Conservation (phyloP, 805 yeast genomes). For the Pichia eremophila region DNA sequence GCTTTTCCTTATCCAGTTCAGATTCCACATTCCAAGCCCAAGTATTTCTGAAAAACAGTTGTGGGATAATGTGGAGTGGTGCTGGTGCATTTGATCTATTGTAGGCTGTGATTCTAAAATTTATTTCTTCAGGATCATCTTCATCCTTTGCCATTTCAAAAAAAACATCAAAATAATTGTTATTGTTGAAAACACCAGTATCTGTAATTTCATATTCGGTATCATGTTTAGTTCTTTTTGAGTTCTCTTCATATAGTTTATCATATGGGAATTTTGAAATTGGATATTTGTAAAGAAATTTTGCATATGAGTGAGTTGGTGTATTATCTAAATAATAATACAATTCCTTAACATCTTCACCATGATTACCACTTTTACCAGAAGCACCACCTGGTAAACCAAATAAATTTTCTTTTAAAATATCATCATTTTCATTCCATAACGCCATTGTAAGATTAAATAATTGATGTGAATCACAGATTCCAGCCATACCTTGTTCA, state of each 20-base stretch:
- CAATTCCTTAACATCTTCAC: slow-evolving; percentile 86
- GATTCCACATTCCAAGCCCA: slow-evolving; percentile 84
- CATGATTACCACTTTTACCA: slow-evolving; percentile 65
- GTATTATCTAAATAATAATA: slow-evolving; percentile 84
- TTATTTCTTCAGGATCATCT: slow-evolving; percentile 69
- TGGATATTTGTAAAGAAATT: slow-evolving; percentile 88
- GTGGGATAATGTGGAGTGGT: slow-evolving; percentile 83
- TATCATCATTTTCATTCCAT: slow-evolving; percentile 85
- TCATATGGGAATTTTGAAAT: slow-evolving; percentile 76
- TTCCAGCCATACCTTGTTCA: slow-evolving; percentile 90
- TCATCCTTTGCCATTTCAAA: slow-evolving; percentile 86
- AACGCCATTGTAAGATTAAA: slow-evolving; percentile 72
- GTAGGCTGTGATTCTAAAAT: slow-evolving; percentile 79
- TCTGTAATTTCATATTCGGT: slow-evolving; percentile 78
- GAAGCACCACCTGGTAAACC: slow-evolving; percentile 82
- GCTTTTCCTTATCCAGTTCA: slow-evolving; percentile 39
- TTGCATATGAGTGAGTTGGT: slow-evolving; percentile 89
- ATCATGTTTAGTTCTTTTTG: slow-evolving; percentile 54
- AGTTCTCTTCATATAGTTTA: slow-evolving; percentile 59
- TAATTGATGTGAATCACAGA: slow-evolving; percentile 72
- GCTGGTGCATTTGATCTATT: slow-evolving; percentile 77
- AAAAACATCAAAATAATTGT: slow-evolving; percentile 76
- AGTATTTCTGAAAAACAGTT: slow-evolving; percentile 73
- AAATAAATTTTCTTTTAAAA: slow-evolving; percentile 76
- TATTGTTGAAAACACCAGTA: slow-evolving; percentile 62